Base-by-base conservation (phyloP, 2,329 filamentous ascomycete species). In the Cladosporium sp. region DNA sequence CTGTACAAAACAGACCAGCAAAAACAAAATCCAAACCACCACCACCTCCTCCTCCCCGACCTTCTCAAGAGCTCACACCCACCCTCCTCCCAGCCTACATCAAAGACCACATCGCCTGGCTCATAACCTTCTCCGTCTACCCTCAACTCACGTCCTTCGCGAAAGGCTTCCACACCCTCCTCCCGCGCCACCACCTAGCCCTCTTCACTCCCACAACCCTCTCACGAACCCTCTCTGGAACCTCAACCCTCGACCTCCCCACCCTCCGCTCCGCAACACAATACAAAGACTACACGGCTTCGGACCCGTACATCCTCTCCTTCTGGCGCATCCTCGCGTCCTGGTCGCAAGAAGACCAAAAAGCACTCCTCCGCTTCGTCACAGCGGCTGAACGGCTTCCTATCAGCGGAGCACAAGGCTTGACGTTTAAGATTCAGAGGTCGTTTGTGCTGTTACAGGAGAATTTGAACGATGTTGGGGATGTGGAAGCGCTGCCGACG, bases 301-400 rank as follows among this genome's bases (percentile, higher is more conserved):
- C 78, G 0, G 87, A 94, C 64, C 84, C 79, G 14, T 84, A 88
- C 1, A 85, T 99, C 42, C 77, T 79, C 22, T 84, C 89, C 65
- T 97, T 99, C 72, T 99, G 94, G 94, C 80, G 80, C 12, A 82
- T 97, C 7, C 88, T 96, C 1, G 82, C 82, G 63, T 74, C 72
- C 37, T 94, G 84, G 69, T 81, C 85, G 60, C 80, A 87, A 15
- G 79, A 82, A 45, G 88, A 92, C 79, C 88, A 88, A 73, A 83
- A 86, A 55, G 85, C 84, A 67, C 76, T 99, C 36, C 80, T 99
- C 34, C 92, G 97, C 72, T 99, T 99, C 69, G 92, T 99, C 30
- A 99, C 94, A 14, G 93, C 93, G 0, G 93, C 88, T 66, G 92
- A 97, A 69, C 84, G 94, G 2, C 84, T 97, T 1, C 94, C 94